Base-by-base conservation (phyloP, 805 yeast genomes). In the Saccharomyces jurei region DNA sequence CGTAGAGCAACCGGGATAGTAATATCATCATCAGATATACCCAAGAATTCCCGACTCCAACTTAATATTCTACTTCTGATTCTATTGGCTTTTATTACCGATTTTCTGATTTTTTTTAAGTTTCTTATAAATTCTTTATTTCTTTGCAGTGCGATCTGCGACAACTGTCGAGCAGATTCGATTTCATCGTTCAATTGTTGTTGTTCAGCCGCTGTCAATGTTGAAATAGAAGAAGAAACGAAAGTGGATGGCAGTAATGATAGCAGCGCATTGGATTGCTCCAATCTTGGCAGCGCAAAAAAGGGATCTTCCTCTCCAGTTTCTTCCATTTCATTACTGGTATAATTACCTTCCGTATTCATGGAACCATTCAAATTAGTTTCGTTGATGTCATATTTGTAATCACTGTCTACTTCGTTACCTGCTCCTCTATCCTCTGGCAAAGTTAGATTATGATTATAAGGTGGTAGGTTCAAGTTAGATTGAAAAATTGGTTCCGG, bases 1-100 rank as follows among this genome's bases (percentile, higher is more conserved):
- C 66, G 63, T 30, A 70, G 58, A 6, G 68, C 74, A 46, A 60
- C 65, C 41, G 72, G 74, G 46, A 74, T 69, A 4, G 72, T 61
- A 25, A 74, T 76, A 53, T 68, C 74, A 36, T 73, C 79, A 56
- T 79, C 81, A 47, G 76, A 79, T 52, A 80, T 80, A 11, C 84
- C 95, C 58, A 85, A 77, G 80, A 87, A 86, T 65, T 91, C 97
- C 62, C 80, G 80, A 54, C 94, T 87, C 98, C 98, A 92, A 60
- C 81, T 79, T 58, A 77, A 79, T 49, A 94, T 79, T 59, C 83
- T 81, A 48, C 79, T 79, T 60, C 88, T 84, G 60, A 87, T 77
- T 56, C 92, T 74, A 61, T 87, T 88, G 0, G 96, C 92, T 62
- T 87, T 80, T 36, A 87, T 82, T 28, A 92, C 73, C 0, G 90